Evolutionary conservation across 2,329 filamentous ascomycete genomes (phyloP).

Genomic region (Aureobasidium zeae): DNA sequence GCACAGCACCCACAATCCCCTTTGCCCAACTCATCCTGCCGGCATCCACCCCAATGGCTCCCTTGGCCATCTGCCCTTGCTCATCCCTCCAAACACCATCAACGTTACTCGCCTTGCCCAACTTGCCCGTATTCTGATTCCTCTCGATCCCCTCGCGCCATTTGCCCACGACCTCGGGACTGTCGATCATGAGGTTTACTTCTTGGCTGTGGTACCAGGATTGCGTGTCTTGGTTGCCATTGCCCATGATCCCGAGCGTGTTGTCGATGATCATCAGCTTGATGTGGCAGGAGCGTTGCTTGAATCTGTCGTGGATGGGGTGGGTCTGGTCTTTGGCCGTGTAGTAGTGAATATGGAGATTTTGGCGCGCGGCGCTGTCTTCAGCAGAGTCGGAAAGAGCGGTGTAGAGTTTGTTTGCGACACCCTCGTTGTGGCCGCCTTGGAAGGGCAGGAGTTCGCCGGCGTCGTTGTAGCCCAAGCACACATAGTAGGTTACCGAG

Average conservation of each 20-base stretch:
- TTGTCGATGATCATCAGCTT: constrained; percentile 69
- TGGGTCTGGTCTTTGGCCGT: constrained; percentile 61
- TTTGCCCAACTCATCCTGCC: constrained; percentile 51
- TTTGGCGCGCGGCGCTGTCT: constrained; percentile 37
- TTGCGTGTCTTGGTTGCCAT: constrained; percentile 73
- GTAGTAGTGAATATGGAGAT: constrained; percentile 59
- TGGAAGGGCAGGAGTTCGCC: constrained; percentile 68
- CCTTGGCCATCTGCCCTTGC: constrained; percentile 32
- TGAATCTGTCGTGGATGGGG: constrained; percentile 58
- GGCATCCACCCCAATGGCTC: constrained; percentile 38
- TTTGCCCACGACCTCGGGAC: constrained; percentile 45
- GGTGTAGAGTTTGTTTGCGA: constrained; percentile 50
- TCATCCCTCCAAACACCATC: constrained; percentile 57
- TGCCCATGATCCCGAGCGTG: constrained; percentile 60
- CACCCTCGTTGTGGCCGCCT: constrained; percentile 67
- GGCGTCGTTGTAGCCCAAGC: constrained; percentile 69
- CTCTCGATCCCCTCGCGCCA: constrained; percentile 40
- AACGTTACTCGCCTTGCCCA: constrained; percentile 43
- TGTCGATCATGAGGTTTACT: constrained; percentile 67
- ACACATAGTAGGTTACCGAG: constrained; percentile 60
- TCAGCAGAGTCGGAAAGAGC: constrained; percentile 35
- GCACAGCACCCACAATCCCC: constrained; percentile 48
- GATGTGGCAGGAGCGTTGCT: constrained; percentile 62
- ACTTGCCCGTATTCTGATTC: constrained; percentile 58
- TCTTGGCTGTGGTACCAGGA: constrained; percentile 72